Conservation (phyloP, 768 basidiomycete species). For the Kwoniella pini region DNA sequence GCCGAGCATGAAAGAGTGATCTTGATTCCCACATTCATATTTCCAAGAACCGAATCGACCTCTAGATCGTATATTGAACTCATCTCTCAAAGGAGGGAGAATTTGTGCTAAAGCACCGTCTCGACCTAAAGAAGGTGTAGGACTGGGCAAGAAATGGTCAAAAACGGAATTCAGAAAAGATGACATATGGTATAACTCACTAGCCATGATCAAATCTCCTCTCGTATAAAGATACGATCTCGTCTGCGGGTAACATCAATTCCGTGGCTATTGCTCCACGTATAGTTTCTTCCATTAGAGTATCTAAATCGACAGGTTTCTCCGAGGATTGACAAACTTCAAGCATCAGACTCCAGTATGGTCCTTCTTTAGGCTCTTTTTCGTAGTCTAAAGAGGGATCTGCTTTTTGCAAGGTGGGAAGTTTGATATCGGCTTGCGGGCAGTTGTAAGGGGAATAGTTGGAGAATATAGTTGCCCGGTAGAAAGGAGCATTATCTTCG, state of each 20-base stretch:
- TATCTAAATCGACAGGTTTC: conserved; percentile 54
- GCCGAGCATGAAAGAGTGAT: conserved; percentile 54
- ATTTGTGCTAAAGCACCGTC: conserved; percentile 53
- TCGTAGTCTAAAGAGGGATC: conserved; percentile 42
- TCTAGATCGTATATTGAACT: conserved; percentile 52
- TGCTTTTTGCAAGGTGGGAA: conserved; percentile 54
- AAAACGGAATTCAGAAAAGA: background rate
- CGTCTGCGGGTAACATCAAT: conserved; percentile 51
- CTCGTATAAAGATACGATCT: conserved; percentile 56
- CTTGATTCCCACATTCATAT: conserved; percentile 46
- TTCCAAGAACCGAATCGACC: conserved; percentile 50
- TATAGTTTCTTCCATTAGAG: conserved; percentile 53
- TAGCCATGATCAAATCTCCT: conserved; percentile 52
- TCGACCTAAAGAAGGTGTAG: conserved; percentile 54
- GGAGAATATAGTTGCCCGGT: conserved; percentile 57
- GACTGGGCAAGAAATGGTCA: conserved; percentile 24
- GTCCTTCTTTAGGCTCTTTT: conserved; percentile 38
- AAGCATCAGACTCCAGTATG: conserved; percentile 57
- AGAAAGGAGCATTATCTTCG: conserved; percentile 56
- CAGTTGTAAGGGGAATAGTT: conserved; percentile 56
- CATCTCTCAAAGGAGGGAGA: conserved; percentile 52
- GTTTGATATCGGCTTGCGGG: conserved; percentile 36
- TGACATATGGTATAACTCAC: conserved; percentile 23
- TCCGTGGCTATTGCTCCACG: conserved; percentile 53
- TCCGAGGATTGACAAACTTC: conserved; percentile 55